Evolutionary conservation across 805 yeast species (phyloP), one percentile per base, ranked within the genome.

Genomic region (Saturnispora dispora): DNA sequence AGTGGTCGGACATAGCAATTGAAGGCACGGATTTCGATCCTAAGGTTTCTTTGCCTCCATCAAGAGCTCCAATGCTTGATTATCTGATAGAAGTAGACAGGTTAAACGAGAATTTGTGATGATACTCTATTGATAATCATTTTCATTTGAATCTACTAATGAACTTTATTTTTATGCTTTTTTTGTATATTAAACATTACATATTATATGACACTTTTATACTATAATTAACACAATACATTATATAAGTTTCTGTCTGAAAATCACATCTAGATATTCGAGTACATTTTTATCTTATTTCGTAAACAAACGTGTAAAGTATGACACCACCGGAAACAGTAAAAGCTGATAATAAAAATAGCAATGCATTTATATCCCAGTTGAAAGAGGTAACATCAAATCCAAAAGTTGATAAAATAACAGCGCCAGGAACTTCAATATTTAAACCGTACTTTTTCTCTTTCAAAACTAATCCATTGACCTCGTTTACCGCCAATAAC

Each of bases 401-500:
- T 0, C 99, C 99, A 71, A 93, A 93, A 0, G 98, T 88, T 58
- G 95, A 86, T 58, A 93, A 74, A 51, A 93, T 93, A 1, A 96
- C 95, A 2, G 99, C 98, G 10, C 99, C 99, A 0, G 99, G 99
- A 15, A 93, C 95, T 66, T 89, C 96, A 59, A 93, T 91, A 44
- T 90, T 85, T 42, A 93, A 75, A 0, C 99, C 99, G 62, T 84
- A 91, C 68, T 93, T 93, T 63, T 81, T 83, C 64, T 93, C 99
- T 56, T 79, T 81, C 59, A 93, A 73, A 13, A 88, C 82, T 63
- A 93, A 74, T 35, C 88, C 86, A 61, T 83, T 85, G 9, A 91
- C 98, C 64, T 93, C 99, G 66, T 93, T 93, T 51, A 93, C 90
- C 3, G 89, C 76, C 57, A 93, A 71, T 0, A 97, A 88, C 64